A percentile compares a stretch with the other conserved stretches of the same genome.
Conservation (phyloP, 2,329 filamentous ascomycete genomes). For the Arthrobotrys musiformis region DNA sequence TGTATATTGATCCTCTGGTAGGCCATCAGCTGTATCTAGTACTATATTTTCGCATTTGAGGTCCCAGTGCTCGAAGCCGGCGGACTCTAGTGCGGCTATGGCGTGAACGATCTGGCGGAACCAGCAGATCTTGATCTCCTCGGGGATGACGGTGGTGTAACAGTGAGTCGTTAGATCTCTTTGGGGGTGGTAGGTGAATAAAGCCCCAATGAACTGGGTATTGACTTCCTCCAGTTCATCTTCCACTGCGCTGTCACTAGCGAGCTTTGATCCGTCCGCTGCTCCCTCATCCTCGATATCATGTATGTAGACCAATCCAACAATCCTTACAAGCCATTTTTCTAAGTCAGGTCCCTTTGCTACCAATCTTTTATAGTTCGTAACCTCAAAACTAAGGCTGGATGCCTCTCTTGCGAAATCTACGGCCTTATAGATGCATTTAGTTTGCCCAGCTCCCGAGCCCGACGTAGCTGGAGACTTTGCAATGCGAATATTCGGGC, state of each 20-base stretch:
- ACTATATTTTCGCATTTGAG: slow-evolving; percentile 55
- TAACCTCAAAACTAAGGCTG: slow-evolving; percentile 45
- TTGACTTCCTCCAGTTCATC: slow-evolving; percentile 37
- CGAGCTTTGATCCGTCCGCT: not conserved
- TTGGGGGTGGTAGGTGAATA: slow-evolving; percentile 43
- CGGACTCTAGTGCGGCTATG: slow-evolving; percentile 40
- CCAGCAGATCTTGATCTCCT: slow-evolving; percentile 52
- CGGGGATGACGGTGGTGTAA: slow-evolving; percentile 28
- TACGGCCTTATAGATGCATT: slow-evolving; percentile 51
- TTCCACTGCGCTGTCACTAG: slow-evolving; percentile 23
- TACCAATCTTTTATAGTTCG: slow-evolving; percentile 51
- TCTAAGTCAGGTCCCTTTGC: slow-evolving; percentile 36
- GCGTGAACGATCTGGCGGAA: slow-evolving; percentile 41
- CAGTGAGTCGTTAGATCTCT: slow-evolving; percentile 37
- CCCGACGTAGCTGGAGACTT: slow-evolving; percentile 15
- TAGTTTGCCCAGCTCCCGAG: slow-evolving; percentile 3
- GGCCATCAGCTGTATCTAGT: slow-evolving; percentile 41
- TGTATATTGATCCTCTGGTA: slow-evolving; percentile 39
- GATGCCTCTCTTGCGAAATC: slow-evolving; percentile 44
- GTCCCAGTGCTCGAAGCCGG: slow-evolving; percentile 53
- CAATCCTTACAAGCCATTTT: slow-evolving; percentile 39
- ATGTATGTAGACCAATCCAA: slow-evolving; percentile 48
- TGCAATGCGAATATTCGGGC: slow-evolving; percentile 47
- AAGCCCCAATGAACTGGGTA: slow-evolving; percentile 47
- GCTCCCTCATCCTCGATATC: slow-evolving; percentile 32